phyloP scores from a whole-genome alignment of 2,329 filamentous ascomycete species.

The Diaporthe caulivora region DNA sequence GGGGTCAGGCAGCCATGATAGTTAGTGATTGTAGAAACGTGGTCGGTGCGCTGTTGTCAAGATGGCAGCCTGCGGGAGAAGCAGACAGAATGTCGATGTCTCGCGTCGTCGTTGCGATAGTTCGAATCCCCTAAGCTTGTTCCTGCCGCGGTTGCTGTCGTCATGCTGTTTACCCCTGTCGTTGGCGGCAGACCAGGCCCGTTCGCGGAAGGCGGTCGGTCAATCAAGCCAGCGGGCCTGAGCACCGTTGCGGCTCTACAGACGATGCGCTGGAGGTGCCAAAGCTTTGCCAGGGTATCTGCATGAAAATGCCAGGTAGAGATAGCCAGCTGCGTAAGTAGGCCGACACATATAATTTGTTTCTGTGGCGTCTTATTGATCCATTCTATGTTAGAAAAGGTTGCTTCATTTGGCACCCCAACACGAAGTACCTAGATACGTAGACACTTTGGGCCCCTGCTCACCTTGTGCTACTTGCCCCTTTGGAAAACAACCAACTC shows the following conservation, averaged over 20 bases:
- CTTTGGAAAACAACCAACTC: neutral
- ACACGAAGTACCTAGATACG: no score
- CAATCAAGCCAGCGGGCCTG: no score
- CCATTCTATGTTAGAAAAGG: neutral
- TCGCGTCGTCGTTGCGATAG: conserved; percentile 7
- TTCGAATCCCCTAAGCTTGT: neutral
- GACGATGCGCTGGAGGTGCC: neutral
- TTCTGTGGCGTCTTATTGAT: no score
- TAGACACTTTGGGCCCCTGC: neutral
- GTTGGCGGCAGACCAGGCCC: neutral
- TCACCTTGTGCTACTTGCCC: neutral
- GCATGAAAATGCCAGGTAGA: no score
- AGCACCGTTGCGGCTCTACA: neutral
- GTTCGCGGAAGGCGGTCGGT: conserved; percentile 17
- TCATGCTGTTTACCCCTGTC: conserved; percentile 13
- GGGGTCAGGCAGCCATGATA: conserved; percentile 46
- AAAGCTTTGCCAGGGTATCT: neutral
- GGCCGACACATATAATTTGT: no score
- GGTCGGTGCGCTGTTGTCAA: neutral
- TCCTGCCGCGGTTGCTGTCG: conserved; percentile 11
- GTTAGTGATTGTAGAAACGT: neutral
- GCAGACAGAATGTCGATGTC: neutral
- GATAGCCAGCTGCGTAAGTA: no score
- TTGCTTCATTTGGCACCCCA: no score
- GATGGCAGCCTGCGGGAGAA: conserved; percentile 17